These are phyloP conservation scores for Benincasa hispida DNA, from an alignment of 306 rosid genomes.

Conservation along the genomic window DNA sequence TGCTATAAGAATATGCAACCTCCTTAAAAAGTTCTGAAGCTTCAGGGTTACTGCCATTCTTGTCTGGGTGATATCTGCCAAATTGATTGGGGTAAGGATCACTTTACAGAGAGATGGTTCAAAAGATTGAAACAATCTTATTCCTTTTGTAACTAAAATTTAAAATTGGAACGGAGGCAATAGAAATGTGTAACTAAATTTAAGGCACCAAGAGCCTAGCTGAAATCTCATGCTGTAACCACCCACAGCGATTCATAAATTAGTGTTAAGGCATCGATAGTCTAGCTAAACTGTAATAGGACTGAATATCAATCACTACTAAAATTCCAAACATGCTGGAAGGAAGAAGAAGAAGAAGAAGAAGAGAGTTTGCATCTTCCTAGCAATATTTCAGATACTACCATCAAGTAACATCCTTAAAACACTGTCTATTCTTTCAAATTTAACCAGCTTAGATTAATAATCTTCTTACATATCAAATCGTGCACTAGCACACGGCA, in stretches of 20 bases:
- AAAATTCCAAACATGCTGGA: background rate
- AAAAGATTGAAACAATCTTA: background rate
- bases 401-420: background rate
- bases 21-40: conserved; percentile 94
- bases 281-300: background rate
- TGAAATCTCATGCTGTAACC: background rate
- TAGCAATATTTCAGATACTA: background rate
- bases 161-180: background rate
- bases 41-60: conserved; percentile 82
- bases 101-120: background rate
- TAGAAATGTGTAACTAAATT: background rate
- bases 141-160: background rate
- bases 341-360: background rate
- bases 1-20: conserved; percentile 87
- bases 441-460: background rate
- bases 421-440: background rate
- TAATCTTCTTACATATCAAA: background rate
- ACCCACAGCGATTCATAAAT: background rate
- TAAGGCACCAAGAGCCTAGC: background rate
- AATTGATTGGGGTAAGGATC: background rate
- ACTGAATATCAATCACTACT: background rate
- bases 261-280: background rate
- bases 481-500: background rate
- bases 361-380: background rate
- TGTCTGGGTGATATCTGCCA: conserved; percentile 91